Base-by-base conservation (phyloP, 768 basidiomycete genomes). In the Suillus cothurnatus region DNA sequence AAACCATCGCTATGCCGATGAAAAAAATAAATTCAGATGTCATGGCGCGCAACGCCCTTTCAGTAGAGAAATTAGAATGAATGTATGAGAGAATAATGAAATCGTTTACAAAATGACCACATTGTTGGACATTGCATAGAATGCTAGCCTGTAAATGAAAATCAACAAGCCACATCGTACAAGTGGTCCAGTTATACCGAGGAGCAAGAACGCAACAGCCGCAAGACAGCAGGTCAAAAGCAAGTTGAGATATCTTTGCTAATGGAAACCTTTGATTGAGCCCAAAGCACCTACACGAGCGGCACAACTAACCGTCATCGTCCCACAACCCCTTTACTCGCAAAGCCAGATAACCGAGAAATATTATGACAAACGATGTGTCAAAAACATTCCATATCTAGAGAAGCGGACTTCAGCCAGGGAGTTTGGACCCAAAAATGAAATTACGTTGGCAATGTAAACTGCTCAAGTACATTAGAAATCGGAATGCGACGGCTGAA, bases 361-460 rank as follows among this genome's bases (percentile, higher is more conserved):
- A 94, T 57, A 94, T 81, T 31, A 86, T 65, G 66, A 88, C 83
- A 73, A 93, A 93, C 0, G 85, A 82, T 28, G 91, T 88, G 76
- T 93, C 95, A 69, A 96, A 94, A 6, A 87, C 89, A 72, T 95
- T 96, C 95, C 95, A 97, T 68, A 95, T 87, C 92, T 95, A 69
- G 23, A 58, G 49, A 32, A 21, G 26, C n/a, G 7, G 12, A 58
- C 61, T 32, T 39, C 53, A 53, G 61, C 62, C 62, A 4, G 43
- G 60, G 56, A 63, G 45, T 49, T 21, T 52, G 49, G 17, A 28
- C 26, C 52, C 39, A 68, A 28, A 56, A n/a, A 49, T 26, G 61
- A 43, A 19, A 71, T 71, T 73, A 92, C 93, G 72, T 93, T 94
- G 26, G 93, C 92, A 50, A 93, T 86, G 74, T 95, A 95, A 61